phyloP scores from a whole-genome alignment of 1,284 basidiomycete genomes.

The Naganishia cerealis region DNA sequence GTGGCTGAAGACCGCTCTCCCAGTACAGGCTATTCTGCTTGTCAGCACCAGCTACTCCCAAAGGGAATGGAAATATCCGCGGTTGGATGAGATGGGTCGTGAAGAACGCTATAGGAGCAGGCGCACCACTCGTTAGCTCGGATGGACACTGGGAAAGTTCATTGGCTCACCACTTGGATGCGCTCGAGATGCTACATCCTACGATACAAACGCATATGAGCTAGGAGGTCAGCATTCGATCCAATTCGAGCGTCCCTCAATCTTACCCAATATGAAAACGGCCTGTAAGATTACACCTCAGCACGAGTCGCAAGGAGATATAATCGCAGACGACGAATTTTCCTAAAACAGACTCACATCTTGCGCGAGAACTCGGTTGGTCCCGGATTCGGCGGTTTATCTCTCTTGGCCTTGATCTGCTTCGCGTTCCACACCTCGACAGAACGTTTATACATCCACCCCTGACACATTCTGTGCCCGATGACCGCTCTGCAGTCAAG shows the following conservation, averaged over 20 bases:
- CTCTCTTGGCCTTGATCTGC: constrained; percentile 27
- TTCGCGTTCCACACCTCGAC: constrained; percentile 34
- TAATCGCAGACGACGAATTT: no score
- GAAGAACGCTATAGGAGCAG: constrained; percentile 19
- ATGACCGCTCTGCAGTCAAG: background rate
- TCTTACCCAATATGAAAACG: constrained; percentile 34
- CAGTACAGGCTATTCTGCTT: constrained; percentile 31
- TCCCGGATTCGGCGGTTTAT: constrained; percentile 30
- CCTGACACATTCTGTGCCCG: constrained; percentile 31
- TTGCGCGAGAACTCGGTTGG: constrained; percentile 31
- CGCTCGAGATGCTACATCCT: constrained; percentile 33
- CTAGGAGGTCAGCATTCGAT: background rate
- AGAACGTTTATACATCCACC: constrained; percentile 24
- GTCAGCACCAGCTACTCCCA: constrained; percentile 29
- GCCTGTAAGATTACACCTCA: constrained; percentile 1
- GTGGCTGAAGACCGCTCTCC: constrained; percentile 33
- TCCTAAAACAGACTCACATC: constrained; percentile 9
- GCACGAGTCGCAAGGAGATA: background rate
- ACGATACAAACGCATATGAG: no score
- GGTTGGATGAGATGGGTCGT: constrained; percentile 29
- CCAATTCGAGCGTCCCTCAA: background rate
- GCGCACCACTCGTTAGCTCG: background rate
- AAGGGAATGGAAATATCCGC: constrained; percentile 32
- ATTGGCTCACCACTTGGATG: constrained; percentile 23
- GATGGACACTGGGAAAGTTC: background rate